Evolutionary conservation across 2,329 filamentous ascomycete genomes (phyloP), one percentile per base, ranked within the genome.

Genomic region (Tolypocladium ovalisporum): DNA sequence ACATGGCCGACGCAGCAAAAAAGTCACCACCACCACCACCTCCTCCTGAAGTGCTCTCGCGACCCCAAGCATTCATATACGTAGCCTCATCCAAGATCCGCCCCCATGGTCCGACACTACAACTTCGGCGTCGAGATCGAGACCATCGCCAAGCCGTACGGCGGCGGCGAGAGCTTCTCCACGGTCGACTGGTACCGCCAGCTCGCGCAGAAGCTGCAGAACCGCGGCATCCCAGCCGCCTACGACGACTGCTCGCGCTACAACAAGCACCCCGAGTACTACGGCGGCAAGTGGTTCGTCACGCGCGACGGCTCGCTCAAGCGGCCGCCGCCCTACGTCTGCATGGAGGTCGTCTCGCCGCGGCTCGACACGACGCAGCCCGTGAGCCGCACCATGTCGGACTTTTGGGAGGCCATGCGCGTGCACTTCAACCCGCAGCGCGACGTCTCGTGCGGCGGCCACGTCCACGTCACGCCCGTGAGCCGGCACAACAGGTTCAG

Each of bases 71-170:
- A 12, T 9, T 2, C 35, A 56, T 6, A 15, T 27, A 2, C 35
- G 13, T 22, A 27, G 12, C 22, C 0, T 3, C 9, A 0, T 19
- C 44, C 27, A n/a, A n/a, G n/a, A 27, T 22, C 13, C 24, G 17
- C 2, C 44, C 10, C 29, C 47, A 71, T 69, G 65, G 63, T 66
- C 51, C 64, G 63, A 55, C 67, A 73, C 58, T 73, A 73, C 70
- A 73, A 72, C 59, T 74, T 74, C 56, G 72, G 72, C 55, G 64
- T 74, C 57, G 72, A 74, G 62, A 73, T 74, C 51, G 72, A 74
- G 57, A 65, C 70, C 52, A 66, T 74, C 29, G 71, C 66, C 17
- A 70, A 68, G 57, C 71, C 72, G 10, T 73, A 74, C 56, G 70
- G 70, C 47, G 66, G 67, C 54, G 66, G 63, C 37, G 67, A 72